Percentiles rank a stretch among this genome's conserved stretches.
phyloP scores from a whole-genome alignment of 495 filamentous ascomycete species.

The Echria macrotheca region DNA sequence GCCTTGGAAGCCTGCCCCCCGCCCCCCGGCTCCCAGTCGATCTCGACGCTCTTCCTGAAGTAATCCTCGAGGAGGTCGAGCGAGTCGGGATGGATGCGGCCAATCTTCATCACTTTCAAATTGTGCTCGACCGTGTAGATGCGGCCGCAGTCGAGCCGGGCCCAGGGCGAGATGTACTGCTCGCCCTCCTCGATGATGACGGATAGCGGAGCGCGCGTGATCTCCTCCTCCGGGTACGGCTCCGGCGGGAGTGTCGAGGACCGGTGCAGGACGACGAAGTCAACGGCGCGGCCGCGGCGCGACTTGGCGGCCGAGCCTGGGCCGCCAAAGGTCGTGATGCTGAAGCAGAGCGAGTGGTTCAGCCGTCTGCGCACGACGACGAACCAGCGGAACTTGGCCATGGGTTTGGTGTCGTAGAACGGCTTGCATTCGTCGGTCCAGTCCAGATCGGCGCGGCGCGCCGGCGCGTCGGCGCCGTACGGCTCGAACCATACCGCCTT shows the following conservation, averaged over 20 bases:
- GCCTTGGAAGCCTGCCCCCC: too few species aligned
- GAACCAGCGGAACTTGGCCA: conserved; percentile 29
- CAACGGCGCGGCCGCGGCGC: conserved; percentile 7
- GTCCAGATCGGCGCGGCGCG: conserved; percentile 12
- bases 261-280: conserved; percentile 26
- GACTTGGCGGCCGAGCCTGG: conserved; percentile 1
- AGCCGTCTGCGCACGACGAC: conserved; percentile 25
- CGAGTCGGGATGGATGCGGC: conserved; percentile 22
- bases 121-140: conserved; percentile 32
- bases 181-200: conserved; percentile 28
- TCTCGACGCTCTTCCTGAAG: conserved; percentile 19
- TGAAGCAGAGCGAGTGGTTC: conserved; percentile 30
- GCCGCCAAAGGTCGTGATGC: conserved; percentile 23
- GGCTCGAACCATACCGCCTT: conserved; percentile 32
- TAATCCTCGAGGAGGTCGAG: conserved; percentile 23
- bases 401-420: conserved; percentile 18
- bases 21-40: too few species aligned
- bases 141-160: conserved; percentile 27
- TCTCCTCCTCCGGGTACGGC: conserved; percentile 22
- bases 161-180: conserved; percentile 27
- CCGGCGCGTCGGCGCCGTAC: background rate
- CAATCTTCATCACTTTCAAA: conserved; percentile 27
- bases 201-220: conserved; percentile 20
- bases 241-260: conserved; percentile 17
- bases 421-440: conserved; percentile 12